Percentiles rank a stretch among this genome's conserved stretches.
Evolutionary conservation across 257 asterid genomes (phyloP).

Genomic region (Solanum chilense): DNA sequence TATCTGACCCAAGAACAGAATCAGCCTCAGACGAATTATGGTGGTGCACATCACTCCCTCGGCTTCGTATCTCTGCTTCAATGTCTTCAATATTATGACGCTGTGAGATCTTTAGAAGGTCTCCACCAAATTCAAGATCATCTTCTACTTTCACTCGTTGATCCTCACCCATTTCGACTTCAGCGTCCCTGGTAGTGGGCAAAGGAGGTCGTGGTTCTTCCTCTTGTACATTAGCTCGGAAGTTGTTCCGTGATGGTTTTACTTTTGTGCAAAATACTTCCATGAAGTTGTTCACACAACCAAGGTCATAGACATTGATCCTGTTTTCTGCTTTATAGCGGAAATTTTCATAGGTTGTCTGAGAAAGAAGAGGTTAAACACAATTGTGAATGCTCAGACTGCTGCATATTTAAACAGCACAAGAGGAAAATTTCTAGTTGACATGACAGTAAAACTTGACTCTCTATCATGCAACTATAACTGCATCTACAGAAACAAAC

Average conservation of each 20-base stretch:
- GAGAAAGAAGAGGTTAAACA: slow-evolving; percentile 13
- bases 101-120: slow-evolving; percentile 85
- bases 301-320: slow-evolving; percentile 73
- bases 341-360: slow-evolving; percentile 96
- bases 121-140: slow-evolving; percentile 84
- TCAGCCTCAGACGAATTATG: slow-evolving; percentile 64
- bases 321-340: slow-evolving; percentile 87
- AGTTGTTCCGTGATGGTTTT: slow-evolving; percentile 79
- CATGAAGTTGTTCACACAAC: slow-evolving; percentile 59
- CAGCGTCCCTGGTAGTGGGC: slow-evolving; percentile 45
- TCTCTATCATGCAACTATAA: not conserved
- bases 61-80: slow-evolving; percentile 81
- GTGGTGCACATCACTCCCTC: slow-evolving; percentile 74
- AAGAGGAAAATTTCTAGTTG: not conserved
- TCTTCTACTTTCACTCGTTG: slow-evolving; percentile 83
- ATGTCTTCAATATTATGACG: slow-evolving; percentile 90
- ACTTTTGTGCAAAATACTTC: slow-evolving; percentile 89
- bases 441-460: not conserved
- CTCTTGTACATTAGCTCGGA: slow-evolving; percentile 71
- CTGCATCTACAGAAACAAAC: not conserved
- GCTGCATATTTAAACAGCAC: not conserved
- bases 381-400: not conserved
- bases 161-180: slow-evolving; percentile 34
- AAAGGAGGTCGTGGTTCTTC: slow-evolving; percentile 54
- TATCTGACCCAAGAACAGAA: slow-evolving; percentile 60